A percentile compares a stretch with the other conserved stretches of the same genome.
Conservation (phyloP, 148 eudicot species). For the Diospyros kaki region DNA sequence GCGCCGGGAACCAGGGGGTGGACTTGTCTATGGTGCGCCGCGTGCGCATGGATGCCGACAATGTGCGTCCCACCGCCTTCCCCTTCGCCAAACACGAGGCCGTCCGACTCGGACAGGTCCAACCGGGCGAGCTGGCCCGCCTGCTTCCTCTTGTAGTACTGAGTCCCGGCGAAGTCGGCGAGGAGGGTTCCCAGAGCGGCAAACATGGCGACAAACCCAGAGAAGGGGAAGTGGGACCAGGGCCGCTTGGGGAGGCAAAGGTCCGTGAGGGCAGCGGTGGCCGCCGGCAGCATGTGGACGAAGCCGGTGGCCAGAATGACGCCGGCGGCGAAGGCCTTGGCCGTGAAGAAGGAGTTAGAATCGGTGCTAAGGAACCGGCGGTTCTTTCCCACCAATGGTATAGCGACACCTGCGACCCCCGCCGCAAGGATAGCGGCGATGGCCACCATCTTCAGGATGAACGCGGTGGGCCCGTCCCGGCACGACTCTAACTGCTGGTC, state of each 20-base stretch:
- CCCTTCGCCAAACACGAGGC: constrained; percentile 54
- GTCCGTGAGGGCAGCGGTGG: constrained; percentile 52
- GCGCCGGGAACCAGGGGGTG: constrained; percentile 38
- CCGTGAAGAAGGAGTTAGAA: constrained; percentile 48
- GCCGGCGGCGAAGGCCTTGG: constrained; percentile 75
- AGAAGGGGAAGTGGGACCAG: constrained; percentile 81
- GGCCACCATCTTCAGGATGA: constrained; percentile 48
- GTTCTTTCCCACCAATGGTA: constrained; percentile 56
- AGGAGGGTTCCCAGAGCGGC: constrained; percentile 68
- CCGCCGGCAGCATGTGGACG: constrained; percentile 94
- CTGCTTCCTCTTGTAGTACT: constrained; percentile 72
- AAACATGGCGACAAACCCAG: constrained; percentile 87
- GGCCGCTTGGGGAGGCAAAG: constrained; percentile 62
- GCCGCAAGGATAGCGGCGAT: constrained; percentile 47
- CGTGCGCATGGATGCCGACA: constrained; percentile 83
- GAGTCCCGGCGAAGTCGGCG: constrained; percentile 83
- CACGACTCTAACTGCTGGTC: constrained; percentile 24
- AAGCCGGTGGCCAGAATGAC: constrained; percentile 81
- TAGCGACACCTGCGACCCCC: constrained; percentile 46
- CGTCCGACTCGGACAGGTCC: constrained; percentile 33
- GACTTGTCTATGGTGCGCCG: constrained; percentile 64
- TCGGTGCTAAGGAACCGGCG: constrained; percentile 50
- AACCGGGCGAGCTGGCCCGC: constrained; percentile 31
- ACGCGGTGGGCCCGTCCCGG: constrained; percentile 42
- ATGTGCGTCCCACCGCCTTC: constrained; percentile 74